Conservation (phyloP, 441 rosid genomes). For the Pelargonium australe region DNA sequence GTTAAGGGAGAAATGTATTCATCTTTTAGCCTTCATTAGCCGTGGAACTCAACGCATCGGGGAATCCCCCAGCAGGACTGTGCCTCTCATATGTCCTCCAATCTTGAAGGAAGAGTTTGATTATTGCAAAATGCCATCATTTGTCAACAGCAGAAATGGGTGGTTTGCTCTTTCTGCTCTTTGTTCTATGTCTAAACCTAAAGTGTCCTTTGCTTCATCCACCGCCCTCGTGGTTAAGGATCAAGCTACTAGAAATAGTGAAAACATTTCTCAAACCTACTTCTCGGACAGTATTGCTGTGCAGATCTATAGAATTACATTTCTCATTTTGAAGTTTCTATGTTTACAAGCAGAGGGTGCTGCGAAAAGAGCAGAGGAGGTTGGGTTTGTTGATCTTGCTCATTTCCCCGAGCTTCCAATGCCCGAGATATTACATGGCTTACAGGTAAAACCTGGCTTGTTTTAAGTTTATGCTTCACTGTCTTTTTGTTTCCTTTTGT, state of each 20-base stretch:
- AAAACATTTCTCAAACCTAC: slow-evolving; percentile 44
- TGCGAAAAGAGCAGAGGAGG: slow-evolving; percentile 79
- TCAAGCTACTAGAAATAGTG: slow-evolving; percentile 39
- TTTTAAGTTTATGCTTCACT: neutral
- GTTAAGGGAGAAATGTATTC: slow-evolving; percentile 74
- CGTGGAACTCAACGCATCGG: slow-evolving; percentile 62
- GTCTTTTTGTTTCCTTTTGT: neutral
- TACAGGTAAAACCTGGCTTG: slow-evolving; percentile 48
- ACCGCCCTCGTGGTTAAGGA: slow-evolving; percentile 46
- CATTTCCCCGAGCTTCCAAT: slow-evolving; percentile 93
- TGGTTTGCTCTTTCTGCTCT: slow-evolving; percentile 81
- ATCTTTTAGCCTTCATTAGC: slow-evolving; percentile 83
- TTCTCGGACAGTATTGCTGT: slow-evolving; percentile 78
- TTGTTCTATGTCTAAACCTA: slow-evolving; percentile 45
- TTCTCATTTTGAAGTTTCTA: slow-evolving; percentile 68
- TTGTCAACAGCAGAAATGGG: slow-evolving; percentile 60
- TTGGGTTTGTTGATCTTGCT: slow-evolving; percentile 83
- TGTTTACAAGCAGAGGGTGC: slow-evolving; percentile 82
- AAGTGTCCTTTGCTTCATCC: slow-evolving; percentile 34
- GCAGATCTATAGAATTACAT: slow-evolving; percentile 72
- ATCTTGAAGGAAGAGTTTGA: slow-evolving; percentile 60
- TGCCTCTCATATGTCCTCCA: slow-evolving; percentile 62
- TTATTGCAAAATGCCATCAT: slow-evolving; percentile 50
- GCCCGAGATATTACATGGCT: slow-evolving; percentile 92
- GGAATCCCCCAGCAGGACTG: slow-evolving; percentile 46